Evolutionary conservation across 345 rosid genomes (phyloP).

Genomic region (Mercurialis annua): DNA sequence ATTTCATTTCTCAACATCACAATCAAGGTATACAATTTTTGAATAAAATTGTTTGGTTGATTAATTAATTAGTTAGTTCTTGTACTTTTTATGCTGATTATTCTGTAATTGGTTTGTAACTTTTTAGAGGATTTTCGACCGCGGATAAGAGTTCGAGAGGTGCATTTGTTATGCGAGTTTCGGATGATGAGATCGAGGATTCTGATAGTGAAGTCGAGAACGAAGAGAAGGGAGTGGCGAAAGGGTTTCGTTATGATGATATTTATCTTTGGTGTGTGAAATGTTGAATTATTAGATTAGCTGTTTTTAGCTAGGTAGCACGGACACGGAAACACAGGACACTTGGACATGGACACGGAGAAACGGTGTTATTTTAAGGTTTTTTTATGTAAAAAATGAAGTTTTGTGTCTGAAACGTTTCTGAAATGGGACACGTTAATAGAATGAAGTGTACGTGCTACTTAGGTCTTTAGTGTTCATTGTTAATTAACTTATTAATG

Average conservation of each 20-base stretch:
- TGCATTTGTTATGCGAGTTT: conserved; percentile 59
- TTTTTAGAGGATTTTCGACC: conserved; percentile 20
- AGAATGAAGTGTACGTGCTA: too few relatives aligned
- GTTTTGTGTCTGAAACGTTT: too few relatives aligned
- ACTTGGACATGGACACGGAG: too few relatives aligned
- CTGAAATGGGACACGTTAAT: too few relatives aligned
- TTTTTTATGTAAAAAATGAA: too few relatives aligned
- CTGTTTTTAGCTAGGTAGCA: too few relatives aligned
- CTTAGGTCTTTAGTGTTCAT: too few relatives aligned
- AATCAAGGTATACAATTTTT: conserved; percentile 35
- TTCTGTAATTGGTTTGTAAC: too few relatives aligned
- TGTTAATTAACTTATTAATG: too few relatives aligned
- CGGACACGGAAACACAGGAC: too few relatives aligned
- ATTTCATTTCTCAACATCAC: conserved; percentile 42
- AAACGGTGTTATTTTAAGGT: too few relatives aligned
- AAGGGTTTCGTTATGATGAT: conserved; percentile 47
- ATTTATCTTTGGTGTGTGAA: conserved; percentile 48
- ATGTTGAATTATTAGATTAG: not conserved
- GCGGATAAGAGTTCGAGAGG: conserved; percentile 31
- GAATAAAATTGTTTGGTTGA: not conserved
- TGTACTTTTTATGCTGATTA: not conserved
- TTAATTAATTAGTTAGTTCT: not conserved
- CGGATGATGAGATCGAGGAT: conserved; percentile 56
- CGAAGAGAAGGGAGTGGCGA: conserved; percentile 1
- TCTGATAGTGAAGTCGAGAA: conserved; percentile 32